Percentiles rank a stretch among this genome's conserved stretches.
Evolutionary conservation across 1,284 basidiomycete species (phyloP).

Genomic region (Microbotryomycetes sp.): DNA sequence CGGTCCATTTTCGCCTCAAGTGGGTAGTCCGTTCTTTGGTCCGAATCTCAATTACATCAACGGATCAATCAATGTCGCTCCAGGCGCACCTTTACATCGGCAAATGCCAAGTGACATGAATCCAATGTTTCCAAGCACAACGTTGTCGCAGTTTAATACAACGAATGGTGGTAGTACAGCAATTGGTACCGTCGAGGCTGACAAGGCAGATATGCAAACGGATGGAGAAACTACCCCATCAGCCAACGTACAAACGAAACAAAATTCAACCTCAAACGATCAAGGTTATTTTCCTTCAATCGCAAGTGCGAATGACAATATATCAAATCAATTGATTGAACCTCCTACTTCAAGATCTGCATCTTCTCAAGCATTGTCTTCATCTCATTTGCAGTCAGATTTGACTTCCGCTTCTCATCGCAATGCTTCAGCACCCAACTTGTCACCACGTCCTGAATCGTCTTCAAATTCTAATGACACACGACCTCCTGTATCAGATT

Average conservation of each 20-base stretch:
- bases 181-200: neutral
- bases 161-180: no score
- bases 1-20: conserved; percentile 38
- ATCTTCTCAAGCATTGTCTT: neutral
- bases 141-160: no score
- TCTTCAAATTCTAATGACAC: no score
- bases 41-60: neutral
- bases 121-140: neutral
- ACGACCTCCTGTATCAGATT: no score
- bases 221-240: neutral
- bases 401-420: neutral
- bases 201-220: neutral
- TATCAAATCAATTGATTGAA: neutral
- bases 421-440: neutral
- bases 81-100: conserved; percentile 2
- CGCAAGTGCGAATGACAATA: neutral
- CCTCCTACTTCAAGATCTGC: neutral
- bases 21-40: conserved; percentile 22
- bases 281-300: neutral
- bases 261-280: neutral
- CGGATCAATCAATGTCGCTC: conserved; percentile 13
- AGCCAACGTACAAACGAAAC: neutral
- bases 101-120: neutral
- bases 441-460: neutral
- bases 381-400: neutral